Conservation (phyloP, 768 basidiomycete genomes). For the Boletellus sp. region DNA sequence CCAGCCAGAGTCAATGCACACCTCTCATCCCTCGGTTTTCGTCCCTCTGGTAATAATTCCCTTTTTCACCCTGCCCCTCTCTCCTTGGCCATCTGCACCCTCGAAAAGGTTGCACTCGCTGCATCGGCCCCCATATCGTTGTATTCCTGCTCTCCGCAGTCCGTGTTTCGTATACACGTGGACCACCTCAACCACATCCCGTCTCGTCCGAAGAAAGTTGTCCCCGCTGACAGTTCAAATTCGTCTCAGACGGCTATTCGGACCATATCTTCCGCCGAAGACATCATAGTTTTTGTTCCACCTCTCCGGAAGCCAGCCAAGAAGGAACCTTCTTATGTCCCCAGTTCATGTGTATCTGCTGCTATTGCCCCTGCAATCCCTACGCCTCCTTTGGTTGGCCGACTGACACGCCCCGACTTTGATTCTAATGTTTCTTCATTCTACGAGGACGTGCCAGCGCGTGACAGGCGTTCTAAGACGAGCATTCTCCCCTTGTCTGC, state of each 20-base stretch:
- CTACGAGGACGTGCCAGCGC: constrained; percentile 8
- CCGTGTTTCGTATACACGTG: constrained; percentile 29
- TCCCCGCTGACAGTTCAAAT: not conserved
- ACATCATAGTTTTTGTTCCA: constrained; percentile 18
- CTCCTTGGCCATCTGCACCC: constrained; percentile 31
- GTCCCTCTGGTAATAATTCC: constrained; percentile 22
- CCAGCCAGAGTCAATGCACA: constrained; percentile 13
- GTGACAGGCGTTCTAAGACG: not conserved
- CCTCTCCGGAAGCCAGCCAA: constrained; percentile 10
- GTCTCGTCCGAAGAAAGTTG: constrained; percentile 1
- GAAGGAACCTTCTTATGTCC: not conserved
- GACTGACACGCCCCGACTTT: not conserved
- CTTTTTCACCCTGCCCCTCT: constrained; percentile 46
- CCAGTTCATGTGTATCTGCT: not conserved
- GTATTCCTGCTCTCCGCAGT: constrained; percentile 25
- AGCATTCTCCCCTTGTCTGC: constrained; percentile 18
- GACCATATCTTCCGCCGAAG: constrained; percentile 7
- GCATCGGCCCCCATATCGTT: constrained; percentile 18
- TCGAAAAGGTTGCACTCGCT: constrained; percentile 20
- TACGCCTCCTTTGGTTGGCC: not conserved
- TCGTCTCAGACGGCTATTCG: not conserved
- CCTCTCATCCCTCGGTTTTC: constrained; percentile 25
- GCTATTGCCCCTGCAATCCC: not conserved
- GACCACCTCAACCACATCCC: constrained; percentile 9
- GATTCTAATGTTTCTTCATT: constrained; percentile 17